Evolutionary conservation across 2,329 filamentous ascomycete species (phyloP).

Genomic region (Bretziella fagacearum): DNA sequence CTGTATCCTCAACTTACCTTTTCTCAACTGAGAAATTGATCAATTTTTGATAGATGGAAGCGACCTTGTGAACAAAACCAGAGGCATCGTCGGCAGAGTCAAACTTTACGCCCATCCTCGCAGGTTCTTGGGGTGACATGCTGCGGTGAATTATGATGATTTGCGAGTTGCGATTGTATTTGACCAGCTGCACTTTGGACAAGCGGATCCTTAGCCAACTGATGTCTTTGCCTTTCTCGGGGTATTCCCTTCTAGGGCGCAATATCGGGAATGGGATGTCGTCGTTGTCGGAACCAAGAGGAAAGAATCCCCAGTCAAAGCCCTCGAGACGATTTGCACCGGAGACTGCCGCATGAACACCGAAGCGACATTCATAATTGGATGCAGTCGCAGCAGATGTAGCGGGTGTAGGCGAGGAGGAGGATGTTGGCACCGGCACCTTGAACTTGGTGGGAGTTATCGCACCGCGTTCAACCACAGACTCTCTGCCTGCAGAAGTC

Average conservation of each 20-base stretch:
- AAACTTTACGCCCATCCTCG: constrained; percentile 1
- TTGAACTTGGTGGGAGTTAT: constrained; percentile 2
- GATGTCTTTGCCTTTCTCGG: neutral
- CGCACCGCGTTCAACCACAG: neutral
- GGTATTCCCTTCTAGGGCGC: neutral
- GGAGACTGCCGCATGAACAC: constrained; percentile 8
- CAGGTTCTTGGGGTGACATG: neutral
- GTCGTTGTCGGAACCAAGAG: neutral
- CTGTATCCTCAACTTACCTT: too few species aligned
- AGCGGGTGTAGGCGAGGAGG: too few species aligned
- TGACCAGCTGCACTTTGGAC: constrained; percentile 1
- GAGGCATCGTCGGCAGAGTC: neutral
- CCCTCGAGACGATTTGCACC: constrained; percentile 4
- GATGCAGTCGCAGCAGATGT: neutral
- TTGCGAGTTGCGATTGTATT: neutral
- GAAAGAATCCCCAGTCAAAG: constrained; percentile 7
- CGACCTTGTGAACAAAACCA: neutral
- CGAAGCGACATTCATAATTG: neutral
- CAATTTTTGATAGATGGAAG: neutral
- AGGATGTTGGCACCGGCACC: too few species aligned
- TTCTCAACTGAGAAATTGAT: neutral
- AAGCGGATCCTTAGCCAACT: constrained; percentile 1
- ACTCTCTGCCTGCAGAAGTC: neutral
- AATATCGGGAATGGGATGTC: neutral
- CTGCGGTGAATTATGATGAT: neutral